Evolutionary conservation across 768 basidiomycete species (phyloP).

Genomic region (Tricholoma matsutake): DNA sequence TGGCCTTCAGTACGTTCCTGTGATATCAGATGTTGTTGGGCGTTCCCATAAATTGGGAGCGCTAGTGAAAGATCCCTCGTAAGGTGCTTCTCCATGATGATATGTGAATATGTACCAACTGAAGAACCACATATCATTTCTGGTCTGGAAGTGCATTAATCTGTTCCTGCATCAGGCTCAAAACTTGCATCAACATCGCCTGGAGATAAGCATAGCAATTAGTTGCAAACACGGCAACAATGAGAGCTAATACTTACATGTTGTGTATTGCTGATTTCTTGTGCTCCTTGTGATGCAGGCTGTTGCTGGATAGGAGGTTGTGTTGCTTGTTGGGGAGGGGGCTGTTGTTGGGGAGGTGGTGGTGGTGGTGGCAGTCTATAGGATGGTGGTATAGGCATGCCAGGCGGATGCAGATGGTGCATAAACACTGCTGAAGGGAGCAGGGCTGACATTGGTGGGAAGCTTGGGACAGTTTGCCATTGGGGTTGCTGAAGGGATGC

Average conservation of each 20-base stretch:
- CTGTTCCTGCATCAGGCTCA: constrained; percentile 78
- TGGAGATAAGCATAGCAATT: constrained; percentile 21
- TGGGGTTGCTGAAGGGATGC: constrained; percentile 30
- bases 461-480: constrained; percentile 26
- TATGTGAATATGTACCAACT: constrained; percentile 50
- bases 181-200: constrained; percentile 86
- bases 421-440: constrained; percentile 27
- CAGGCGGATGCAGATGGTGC: constrained; percentile 28
- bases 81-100: not conserved
- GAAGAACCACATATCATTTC: constrained; percentile 76
- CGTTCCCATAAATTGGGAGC: constrained; percentile 36
- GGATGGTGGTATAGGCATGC: constrained; percentile 33
- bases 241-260: constrained; percentile 27
- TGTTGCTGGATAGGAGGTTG: constrained; percentile 26
- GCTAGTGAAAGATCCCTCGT: constrained; percentile 21
- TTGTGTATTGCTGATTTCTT: constrained; percentile 51
- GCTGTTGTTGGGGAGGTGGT: constrained; percentile 20
- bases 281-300: constrained; percentile 28
- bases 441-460: constrained; percentile 29
- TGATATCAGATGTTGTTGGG: constrained; percentile 13
- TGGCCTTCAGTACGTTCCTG: no score
- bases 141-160: constrained; percentile 76
- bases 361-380: constrained; percentile 33
- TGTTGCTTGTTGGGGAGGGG: constrained; percentile 24
- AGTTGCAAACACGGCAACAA: constrained; percentile 12